Conservation (phyloP, 768 basidiomycete genomes). For the Lactarius evosmus region DNA sequence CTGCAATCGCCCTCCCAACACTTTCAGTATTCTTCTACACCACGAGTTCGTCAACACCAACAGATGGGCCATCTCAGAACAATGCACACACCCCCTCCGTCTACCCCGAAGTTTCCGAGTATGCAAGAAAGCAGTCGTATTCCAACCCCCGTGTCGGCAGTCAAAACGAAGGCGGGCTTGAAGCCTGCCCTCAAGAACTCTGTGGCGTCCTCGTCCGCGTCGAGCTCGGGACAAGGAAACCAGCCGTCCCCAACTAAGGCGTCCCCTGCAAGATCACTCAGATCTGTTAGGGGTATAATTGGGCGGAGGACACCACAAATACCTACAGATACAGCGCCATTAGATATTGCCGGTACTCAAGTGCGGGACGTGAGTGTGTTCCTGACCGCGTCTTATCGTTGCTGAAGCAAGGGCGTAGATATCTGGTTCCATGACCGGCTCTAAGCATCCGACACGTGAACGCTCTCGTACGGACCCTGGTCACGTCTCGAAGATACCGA, state of each 20-base stretch:
- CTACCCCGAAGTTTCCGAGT: background rate
- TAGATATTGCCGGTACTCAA: background rate
- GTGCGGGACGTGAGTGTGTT: slow-evolving; percentile 10
- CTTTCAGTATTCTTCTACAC: slow-evolving; percentile 11
- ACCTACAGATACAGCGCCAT: background rate
- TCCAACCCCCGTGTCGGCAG: slow-evolving; percentile 13
- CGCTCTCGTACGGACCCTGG: slow-evolving; percentile 29
- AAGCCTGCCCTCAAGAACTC: slow-evolving; percentile 27
- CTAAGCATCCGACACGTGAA: slow-evolving; percentile 16
- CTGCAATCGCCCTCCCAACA: slow-evolving; percentile 7
- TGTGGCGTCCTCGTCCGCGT: background rate
- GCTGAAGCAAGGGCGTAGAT: slow-evolving; percentile 7
- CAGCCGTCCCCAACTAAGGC: slow-evolving; percentile 22
- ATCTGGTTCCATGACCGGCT: background rate
- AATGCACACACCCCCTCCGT: background rate
- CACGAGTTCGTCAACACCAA: slow-evolving; percentile 16
- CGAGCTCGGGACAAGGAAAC: background rate
- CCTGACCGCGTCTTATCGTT: background rate
- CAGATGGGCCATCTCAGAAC: slow-evolving; percentile 1
- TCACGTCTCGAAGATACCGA: slow-evolving; percentile 23
- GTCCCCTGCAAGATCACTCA: slow-evolving; percentile 26
- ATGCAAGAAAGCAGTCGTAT: slow-evolving; percentile 20
- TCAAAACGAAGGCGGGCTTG: slow-evolving; percentile 18
- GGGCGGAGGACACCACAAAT: slow-evolving; percentile 24
- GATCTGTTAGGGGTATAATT: slow-evolving; percentile 22